Evolutionary conservation across 306 rosid genomes (phyloP).

Genomic region (Dryas alaskensis): DNA sequence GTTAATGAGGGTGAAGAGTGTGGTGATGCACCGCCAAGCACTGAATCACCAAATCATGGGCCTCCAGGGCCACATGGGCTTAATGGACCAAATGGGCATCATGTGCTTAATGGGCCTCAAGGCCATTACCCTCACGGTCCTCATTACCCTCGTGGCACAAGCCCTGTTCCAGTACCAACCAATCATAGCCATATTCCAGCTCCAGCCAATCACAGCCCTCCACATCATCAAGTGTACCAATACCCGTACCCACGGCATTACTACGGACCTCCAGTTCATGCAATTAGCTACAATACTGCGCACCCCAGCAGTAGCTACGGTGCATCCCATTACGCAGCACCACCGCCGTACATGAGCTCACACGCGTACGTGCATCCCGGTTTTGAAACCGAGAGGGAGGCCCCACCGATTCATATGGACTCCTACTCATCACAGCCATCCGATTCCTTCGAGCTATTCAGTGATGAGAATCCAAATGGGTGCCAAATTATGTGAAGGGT

Average conservation of each 20-base stretch:
- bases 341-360: slow-evolving; percentile 37
- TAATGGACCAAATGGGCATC: neutral
- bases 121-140: slow-evolving; percentile 1
- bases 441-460: slow-evolving; percentile 50
- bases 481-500: slow-evolving; percentile 49
- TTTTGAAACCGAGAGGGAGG: slow-evolving; percentile 24
- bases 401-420: slow-evolving; percentile 29
- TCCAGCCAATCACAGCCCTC: slow-evolving; percentile 41
- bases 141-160: slow-evolving; percentile 3
- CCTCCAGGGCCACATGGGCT: neutral
- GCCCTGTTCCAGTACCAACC: slow-evolving; percentile 12
- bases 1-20: slow-evolving; percentile 24
- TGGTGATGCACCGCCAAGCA: slow-evolving; percentile 25
- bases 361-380: slow-evolving; percentile 29
- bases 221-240: slow-evolving; percentile 34
- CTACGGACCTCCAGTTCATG: slow-evolving; percentile 25
- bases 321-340: slow-evolving; percentile 46
- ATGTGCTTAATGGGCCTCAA: neutral
- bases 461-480: slow-evolving; percentile 83
- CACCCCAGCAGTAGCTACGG: slow-evolving; percentile 40
- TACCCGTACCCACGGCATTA: slow-evolving; percentile 28
- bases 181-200: slow-evolving; percentile 36
- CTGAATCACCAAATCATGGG: slow-evolving; percentile 28
- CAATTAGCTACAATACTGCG: slow-evolving; percentile 40
- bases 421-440: slow-evolving; percentile 29